Conservation (phyloP, 805 yeast species). For the Groenewaldozyma salmanticensis region DNA sequence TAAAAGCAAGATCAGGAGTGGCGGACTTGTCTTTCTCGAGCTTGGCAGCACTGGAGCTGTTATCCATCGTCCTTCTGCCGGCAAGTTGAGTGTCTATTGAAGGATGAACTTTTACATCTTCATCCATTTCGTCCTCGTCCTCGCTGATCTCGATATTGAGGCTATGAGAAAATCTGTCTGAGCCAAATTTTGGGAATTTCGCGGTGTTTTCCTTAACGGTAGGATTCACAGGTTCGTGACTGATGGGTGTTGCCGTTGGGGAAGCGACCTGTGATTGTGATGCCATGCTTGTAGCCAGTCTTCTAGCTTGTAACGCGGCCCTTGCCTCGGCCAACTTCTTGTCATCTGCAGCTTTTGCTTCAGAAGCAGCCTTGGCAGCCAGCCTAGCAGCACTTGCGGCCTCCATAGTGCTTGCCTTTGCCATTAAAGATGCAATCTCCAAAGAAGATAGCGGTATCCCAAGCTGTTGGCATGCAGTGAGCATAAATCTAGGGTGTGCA, state of each 20-base stretch:
- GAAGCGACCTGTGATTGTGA: too few species aligned
- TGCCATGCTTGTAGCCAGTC: too few species aligned
- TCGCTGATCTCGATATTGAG: slow-evolving; percentile 16
- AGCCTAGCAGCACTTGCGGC: neutral
- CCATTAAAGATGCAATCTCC: neutral
- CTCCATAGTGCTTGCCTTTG: neutral
- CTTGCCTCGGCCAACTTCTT: too few species aligned
- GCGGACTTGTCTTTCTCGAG: neutral
- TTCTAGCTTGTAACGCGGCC: neutral
- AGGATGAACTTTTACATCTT: too few species aligned
- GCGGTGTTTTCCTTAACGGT: neutral
- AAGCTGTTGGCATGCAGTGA: slow-evolving; percentile 3
- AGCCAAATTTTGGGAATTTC: slow-evolving; percentile 13
- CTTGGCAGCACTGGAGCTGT: too few species aligned
- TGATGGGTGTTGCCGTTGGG: neutral
- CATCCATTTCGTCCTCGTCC: slow-evolving; percentile 15
- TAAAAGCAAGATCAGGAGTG: neutral
- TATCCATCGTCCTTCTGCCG: too few species aligned
- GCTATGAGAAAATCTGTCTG: slow-evolving; percentile 17
- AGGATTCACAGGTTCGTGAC: neutral
- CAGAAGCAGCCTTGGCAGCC: neutral
- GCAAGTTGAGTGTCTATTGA: too few species aligned
- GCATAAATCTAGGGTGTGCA: slow-evolving; percentile 9
- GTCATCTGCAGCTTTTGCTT: neutral
- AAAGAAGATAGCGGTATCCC: neutral